Conservation (phyloP, 163 green algal species). For the Smithsoniella earleae region DNA sequence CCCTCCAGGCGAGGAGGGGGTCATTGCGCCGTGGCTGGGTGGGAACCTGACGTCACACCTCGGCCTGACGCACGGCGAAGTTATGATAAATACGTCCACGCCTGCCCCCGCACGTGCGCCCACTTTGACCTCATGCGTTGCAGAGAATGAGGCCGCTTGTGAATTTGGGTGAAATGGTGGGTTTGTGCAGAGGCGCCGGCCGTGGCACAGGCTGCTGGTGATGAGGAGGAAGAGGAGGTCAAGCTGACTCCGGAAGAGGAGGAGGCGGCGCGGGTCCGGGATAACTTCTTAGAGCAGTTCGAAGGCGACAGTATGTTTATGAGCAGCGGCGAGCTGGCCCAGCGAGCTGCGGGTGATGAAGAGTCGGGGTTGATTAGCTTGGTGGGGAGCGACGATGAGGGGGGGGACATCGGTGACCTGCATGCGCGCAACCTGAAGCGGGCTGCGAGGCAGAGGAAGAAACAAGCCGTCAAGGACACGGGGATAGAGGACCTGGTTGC, state of each 20-base stretch:
- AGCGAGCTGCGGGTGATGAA: not conserved
- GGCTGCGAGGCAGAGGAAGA: not conserved
- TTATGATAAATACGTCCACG: not conserved
- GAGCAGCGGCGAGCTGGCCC: conserved; percentile 16
- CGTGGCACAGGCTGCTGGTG: not conserved
- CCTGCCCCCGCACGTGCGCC: conserved; percentile 2
- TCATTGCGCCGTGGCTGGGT: not conserved
- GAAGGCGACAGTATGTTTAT: conserved; percentile 10
- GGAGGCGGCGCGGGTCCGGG: conserved; percentile 11
- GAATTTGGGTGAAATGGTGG: not conserved
- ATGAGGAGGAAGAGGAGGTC: not conserved
- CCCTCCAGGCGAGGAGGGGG: conserved; percentile 11
- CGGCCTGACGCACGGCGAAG: conserved; percentile 2
- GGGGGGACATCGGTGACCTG: conserved; percentile 22
- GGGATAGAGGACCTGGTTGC: not conserved
- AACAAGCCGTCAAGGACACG: not conserved
- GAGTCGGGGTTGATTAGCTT: conserved; percentile 9
- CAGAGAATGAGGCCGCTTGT: not conserved
- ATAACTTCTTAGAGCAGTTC: conserved; percentile 19
- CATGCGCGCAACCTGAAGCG: conserved; percentile 29
- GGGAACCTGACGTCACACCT: conserved; percentile 12
- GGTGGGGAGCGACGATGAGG: not conserved
- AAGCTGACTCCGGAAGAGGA: conserved; percentile 17
- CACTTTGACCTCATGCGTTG: not conserved
- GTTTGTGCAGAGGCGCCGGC: not conserved